These are phyloP conservation scores for Emmonsiellopsis sp. DNA, from an alignment of 2,329 filamentous ascomycete genomes.

Conservation along the genomic window DNA sequence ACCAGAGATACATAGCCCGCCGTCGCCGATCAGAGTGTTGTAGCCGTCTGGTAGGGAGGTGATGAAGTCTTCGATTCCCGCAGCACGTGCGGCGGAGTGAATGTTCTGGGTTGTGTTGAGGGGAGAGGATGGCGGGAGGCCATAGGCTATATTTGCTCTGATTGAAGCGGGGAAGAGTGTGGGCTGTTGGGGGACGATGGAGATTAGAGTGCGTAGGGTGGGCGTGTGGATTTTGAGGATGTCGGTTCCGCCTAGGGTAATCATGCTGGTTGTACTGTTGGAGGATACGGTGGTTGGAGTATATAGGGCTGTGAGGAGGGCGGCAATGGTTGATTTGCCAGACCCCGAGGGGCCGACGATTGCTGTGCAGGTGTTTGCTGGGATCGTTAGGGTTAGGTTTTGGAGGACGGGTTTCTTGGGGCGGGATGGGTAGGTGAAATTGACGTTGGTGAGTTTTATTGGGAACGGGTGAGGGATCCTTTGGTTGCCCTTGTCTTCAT, in stretches of 20 bases:
- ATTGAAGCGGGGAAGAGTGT: conserved; percentile 46
- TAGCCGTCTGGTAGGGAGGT: conserved; percentile 60
- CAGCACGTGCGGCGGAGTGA: conserved; percentile 46
- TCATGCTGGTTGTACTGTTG: conserved; percentile 28
- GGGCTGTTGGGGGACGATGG: conserved; percentile 53
- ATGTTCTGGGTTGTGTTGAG: conserved; percentile 40
- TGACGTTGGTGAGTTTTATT: conserved; percentile 52
- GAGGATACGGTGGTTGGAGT: conserved; percentile 25
- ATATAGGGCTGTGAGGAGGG: conserved; percentile 66
- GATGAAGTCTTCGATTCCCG: conserved; percentile 67
- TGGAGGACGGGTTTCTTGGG: conserved; percentile 47
- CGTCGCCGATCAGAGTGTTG: conserved; percentile 65
- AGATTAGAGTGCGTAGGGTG: conserved; percentile 50
- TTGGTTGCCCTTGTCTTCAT: conserved; percentile 47
- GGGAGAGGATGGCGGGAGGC: conserved; percentile 48
- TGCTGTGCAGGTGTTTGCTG: conserved; percentile 56
- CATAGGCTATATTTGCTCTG: conserved; percentile 60
- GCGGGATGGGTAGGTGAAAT: conserved; percentile 62
- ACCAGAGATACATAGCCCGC: conserved; percentile 62
- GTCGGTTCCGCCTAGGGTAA: conserved; percentile 45
- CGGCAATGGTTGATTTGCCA: conserved; percentile 80
- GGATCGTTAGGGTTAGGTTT: conserved; percentile 56
- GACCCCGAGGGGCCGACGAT: conserved; percentile 78
- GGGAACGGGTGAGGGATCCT: conserved; percentile 35
- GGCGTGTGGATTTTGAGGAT: conserved; percentile 51